Conservation (phyloP, 768 basidiomycete species). For the Hypholoma fasciculare region DNA sequence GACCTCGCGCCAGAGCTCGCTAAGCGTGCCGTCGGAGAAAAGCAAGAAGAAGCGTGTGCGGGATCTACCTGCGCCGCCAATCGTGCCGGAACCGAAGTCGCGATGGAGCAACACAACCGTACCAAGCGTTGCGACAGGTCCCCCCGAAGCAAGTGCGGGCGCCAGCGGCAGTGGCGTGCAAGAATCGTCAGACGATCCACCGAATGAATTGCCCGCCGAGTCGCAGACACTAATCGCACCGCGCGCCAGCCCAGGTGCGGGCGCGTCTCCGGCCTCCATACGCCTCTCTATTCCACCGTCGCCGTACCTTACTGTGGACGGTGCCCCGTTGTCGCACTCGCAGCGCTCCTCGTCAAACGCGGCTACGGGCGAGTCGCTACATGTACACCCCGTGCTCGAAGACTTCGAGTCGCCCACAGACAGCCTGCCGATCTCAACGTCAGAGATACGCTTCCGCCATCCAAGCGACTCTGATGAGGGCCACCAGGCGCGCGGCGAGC, state of each 20-base stretch:
- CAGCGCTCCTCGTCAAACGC: conserved; percentile 14
- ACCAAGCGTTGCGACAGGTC: conserved; percentile 23
- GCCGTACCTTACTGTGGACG: conserved; percentile 27
- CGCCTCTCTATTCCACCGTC: conserved; percentile 41
- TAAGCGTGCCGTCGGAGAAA: conserved; percentile 18
- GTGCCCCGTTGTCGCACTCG: not conserved
- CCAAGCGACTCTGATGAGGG: conserved; percentile 33
- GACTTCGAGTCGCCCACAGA: conserved; percentile 51
- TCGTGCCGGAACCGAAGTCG: conserved; percentile 24
- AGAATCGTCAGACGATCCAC: not conserved
- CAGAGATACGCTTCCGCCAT: conserved; percentile 51
- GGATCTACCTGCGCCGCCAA: not conserved
- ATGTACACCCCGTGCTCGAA: conserved; percentile 31
- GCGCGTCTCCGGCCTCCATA: conserved; percentile 45
- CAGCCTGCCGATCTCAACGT: conserved; percentile 56
- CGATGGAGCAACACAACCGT: conserved; percentile 45
- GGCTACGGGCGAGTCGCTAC: conserved; percentile 25
- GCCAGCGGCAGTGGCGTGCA: not conserved
- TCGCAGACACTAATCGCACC: conserved; percentile 8
- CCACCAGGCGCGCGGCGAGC: conserved; percentile 27
- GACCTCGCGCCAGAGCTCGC: conserved; percentile 19
- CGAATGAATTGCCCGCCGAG: conserved; percentile 20
- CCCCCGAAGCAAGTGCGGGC: no score
- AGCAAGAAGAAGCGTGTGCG: conserved; percentile 3
- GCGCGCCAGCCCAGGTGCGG: conserved; percentile 16